Evolutionary conservation across 2,329 filamentous ascomycete species (phyloP).

Genomic region (Clarireedia monteithiana): DNA sequence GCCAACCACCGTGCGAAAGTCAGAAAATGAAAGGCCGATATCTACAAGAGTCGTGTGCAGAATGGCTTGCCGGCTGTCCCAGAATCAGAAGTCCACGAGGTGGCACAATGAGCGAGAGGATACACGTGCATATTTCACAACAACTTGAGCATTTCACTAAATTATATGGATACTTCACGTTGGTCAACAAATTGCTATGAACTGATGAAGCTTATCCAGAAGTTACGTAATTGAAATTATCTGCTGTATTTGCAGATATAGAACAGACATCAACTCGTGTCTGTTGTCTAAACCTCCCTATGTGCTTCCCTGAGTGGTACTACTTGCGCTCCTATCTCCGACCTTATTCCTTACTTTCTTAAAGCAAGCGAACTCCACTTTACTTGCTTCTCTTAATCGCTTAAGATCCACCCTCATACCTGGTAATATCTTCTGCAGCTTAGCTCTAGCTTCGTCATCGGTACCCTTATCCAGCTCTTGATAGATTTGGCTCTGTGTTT

Average conservation of each 20-base stretch:
- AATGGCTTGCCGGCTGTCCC: neutral
- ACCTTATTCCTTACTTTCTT: conserved; percentile 40
- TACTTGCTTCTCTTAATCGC: conserved; percentile 70
- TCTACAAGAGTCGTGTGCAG: neutral
- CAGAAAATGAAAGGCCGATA: neutral
- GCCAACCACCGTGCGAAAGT: neutral
- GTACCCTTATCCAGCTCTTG: conserved; percentile 83
- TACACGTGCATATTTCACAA: too few species aligned
- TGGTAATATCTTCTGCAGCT: conserved; percentile 77
- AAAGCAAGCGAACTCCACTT: conserved; percentile 84
- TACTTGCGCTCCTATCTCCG: conserved; percentile 1
- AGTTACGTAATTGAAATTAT: too few species aligned
- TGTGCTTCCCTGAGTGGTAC: neutral
- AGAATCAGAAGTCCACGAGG: too few species aligned
- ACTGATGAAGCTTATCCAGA: too few species aligned
- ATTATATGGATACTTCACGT: too few species aligned
- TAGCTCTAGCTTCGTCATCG: conserved; percentile 73
- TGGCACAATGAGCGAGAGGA: too few species aligned
- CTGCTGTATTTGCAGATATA: too few species aligned
- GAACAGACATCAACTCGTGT: too few species aligned
- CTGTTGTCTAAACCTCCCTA: neutral
- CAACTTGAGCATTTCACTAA: too few species aligned
- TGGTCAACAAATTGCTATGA: too few species aligned
- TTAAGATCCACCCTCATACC: conserved; percentile 87
- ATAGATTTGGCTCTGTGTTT: conserved; percentile 85